Evolutionary conservation across 352 stramenopile genomes (phyloP), one percentile per base, ranked within the genome.

Genomic region (Phytophthora aleatoria): DNA sequence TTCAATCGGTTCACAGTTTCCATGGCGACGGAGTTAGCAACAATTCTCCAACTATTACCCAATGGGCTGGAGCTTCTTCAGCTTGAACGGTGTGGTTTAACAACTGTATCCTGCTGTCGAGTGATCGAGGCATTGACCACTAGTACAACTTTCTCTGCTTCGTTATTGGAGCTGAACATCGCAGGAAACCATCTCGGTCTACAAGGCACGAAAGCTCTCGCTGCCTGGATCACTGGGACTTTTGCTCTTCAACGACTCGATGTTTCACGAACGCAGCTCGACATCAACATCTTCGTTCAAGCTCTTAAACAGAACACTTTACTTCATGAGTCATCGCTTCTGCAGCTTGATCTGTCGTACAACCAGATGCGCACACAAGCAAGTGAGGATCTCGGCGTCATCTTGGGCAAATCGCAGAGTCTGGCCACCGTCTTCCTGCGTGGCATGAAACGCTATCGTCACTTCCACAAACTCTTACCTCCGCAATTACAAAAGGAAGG

Each of bases 301-400:
- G 71, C 76, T 12, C 74, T 92, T 24, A 75, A 84, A 30, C 77
- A 83, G 27, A 94, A 94, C 64, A 79, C 68, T 12, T 66, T 89
- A 6, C 72, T 94, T 13, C 73, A 89, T 51, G 80, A 90, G 52
- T 87, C 83, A 0, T 85, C 83, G 5, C 77, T 94, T 9, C 16
- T 62, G 8, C 31, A 73, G 30, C 70, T 94, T 20, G 81, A 94
- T 36, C 38, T 94, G 9, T 92, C 83, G 15, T 89, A 88, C 75
- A 92, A 90, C 41, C 69, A 69, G 24, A 80, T 94, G 74, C 72
- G 71, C 10, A 72, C 63, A 8, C 67, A 75, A 16, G 81, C 85
- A 16, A 87, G 78, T 38, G 43, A 76, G 3, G 75, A 77, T 20
- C 63, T 94, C 5, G 83, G 85, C 0, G 68, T 77, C 43, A 87